Evolutionary conservation across 225 moss, liverwort and hornwort genomes (phyloP), one percentile per base, ranked within the genome.

Genomic region (Marchantia polymorpha): DNA sequence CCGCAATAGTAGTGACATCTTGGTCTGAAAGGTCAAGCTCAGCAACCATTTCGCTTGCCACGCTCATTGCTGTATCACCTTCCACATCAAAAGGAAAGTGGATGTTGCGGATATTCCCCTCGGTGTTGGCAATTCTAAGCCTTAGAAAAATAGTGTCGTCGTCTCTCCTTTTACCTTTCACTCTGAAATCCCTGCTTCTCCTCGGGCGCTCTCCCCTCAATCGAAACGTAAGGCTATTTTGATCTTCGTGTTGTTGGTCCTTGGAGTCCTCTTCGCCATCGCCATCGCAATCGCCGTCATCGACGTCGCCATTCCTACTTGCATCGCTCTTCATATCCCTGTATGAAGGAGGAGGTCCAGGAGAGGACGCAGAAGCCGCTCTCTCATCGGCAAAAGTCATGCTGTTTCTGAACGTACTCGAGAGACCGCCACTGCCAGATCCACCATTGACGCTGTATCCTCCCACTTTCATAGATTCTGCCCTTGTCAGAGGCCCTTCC

Each of bases 11-110:
- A 52, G 87, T 91, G 70, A 99, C 92, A 87, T 99, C 97, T 84
- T 99, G 92, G 73, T 99, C 94, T 60, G 93, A 91, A 50, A 99
- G 92, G 86, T 95, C 97, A 76, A 95, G 89, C 87, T 99, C 97
- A 56, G 90, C 94, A 81, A 99, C 92, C 89, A 99, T 95, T 90
- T 99, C 97, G 86, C 93, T 94, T 52, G 97, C 97, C 86, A 97
- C 97, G 65, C 94, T 93, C 94, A 93, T 90, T 78, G 93, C 93
- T 70, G 91, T 93, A 73, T 99, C 97, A 67, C 87, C 90, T 71
- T 93, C 94, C 76, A 99, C 85, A 69, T 92, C 93, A 83, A 99
- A 99, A 51, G 97, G 97, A 82, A 99, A 99, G 83, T 99, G 94
- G 39, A 99, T 93, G 78, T 99, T 93, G 58, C 97, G 91, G 73